Base-by-base conservation (phyloP, 805 yeast genomes). In the Schwanniomyces yamadae region DNA sequence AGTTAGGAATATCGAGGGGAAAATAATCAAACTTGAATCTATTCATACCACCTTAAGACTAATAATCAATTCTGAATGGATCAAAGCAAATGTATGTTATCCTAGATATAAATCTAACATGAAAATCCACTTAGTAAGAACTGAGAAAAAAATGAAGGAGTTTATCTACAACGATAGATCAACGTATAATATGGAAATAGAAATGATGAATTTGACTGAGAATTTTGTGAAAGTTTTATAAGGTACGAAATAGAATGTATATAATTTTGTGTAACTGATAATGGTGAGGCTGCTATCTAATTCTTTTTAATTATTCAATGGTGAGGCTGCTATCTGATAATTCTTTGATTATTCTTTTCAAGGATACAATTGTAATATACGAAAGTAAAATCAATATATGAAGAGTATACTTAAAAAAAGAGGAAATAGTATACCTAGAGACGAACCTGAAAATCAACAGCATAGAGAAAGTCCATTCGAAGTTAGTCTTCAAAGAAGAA, bases 91-190 rank as follows among this genome's bases (percentile, higher is more conserved):
- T 29, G 55, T 69, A 27, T 69, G 74, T 26, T 64, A 56, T 36
- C 75, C 75, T 30, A 50, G 75, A 18, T 69, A 69, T 41, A 69
- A 69, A 38, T 55, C 69, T 31, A 65, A 62, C 20, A 69, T 69
- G 74, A 67, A 66, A 42, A 48, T 69, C 5, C 71, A 63, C 37
- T 28, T 65, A 10, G 14, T 63, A 2, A 29, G 23, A 28, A 41
- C 45, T 4, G 13, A 17, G 11, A 32, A 38, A 11, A 23, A 34
- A 9, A 23, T 17, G 27, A 25, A 31, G 3, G 34, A 34, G 22
- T 33, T 55, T 2, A 28, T 61, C 1, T 61, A 60, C 38, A 56
- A 54, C 33, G 60, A 60, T 37, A 28, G 40, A 15, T 46, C 49
- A 20, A 54, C 54, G 60, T 36, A 57, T 24, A 34, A 54, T 2